phyloP scores from a whole-genome alignment of 2,329 filamentous ascomycete species.

The Colletotrichum orchidophilum region DNA sequence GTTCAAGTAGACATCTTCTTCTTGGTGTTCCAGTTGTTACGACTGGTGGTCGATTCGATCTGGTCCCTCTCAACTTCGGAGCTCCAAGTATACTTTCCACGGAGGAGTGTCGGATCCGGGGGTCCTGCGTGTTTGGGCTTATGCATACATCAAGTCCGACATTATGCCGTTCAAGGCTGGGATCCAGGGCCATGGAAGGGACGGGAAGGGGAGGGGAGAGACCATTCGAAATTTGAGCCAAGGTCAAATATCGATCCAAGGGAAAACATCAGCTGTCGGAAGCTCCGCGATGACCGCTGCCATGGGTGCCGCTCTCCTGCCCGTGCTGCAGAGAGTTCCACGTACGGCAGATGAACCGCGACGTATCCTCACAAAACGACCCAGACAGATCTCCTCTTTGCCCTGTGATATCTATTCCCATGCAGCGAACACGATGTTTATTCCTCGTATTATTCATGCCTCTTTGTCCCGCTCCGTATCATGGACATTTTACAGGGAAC shows the following conservation, averaged over 20 bases:
- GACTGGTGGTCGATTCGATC: not conserved
- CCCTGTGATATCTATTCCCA: not conserved
- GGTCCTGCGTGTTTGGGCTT: conserved; percentile 6
- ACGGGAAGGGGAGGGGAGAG: not conserved
- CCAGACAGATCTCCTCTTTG: not conserved
- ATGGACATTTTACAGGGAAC: conserved; percentile 22
- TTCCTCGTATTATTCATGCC: conserved; percentile 12
- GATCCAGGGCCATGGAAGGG: not conserved
- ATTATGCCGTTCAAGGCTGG: not conserved
- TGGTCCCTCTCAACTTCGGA: conserved; percentile 2
- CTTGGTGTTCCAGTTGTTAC: not conserved
- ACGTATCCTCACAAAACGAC: not conserved
- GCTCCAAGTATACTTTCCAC: conserved; percentile 6
- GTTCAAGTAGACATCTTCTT: not conserved
- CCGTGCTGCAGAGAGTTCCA: not conserved
- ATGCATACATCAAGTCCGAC: conserved; percentile 13
- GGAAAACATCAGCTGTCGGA: not conserved
- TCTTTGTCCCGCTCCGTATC: conserved; percentile 1
- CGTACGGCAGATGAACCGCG: conserved; percentile 7
- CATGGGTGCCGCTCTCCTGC: not conserved
- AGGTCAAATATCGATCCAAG: not conserved
- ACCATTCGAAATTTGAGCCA: not conserved
- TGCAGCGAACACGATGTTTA: not conserved
- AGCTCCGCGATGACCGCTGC: not conserved
- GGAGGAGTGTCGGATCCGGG: conserved; percentile 21